Conservation (phyloP, 2,329 filamentous ascomycete species). For the Hysterium pulicare region DNA sequence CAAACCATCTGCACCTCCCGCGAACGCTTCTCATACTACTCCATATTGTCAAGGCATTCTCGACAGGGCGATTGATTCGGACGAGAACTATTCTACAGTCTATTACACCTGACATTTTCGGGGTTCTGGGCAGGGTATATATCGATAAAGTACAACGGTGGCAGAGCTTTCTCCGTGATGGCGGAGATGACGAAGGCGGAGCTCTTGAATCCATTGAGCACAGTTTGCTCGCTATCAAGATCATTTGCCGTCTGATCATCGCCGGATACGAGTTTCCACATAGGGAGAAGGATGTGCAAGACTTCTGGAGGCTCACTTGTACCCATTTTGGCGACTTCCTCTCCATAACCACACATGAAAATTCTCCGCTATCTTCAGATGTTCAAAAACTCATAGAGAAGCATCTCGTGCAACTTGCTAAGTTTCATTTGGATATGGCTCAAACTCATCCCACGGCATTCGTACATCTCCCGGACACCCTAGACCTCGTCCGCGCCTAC, state of each 20-base stretch:
- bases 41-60: slow-evolving; percentile 85
- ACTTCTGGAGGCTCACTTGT: slow-evolving; percentile 78
- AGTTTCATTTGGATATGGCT: slow-evolving; percentile 86
- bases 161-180: slow-evolving; percentile 59
- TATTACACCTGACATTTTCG: slow-evolving; percentile 79
- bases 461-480: slow-evolving; percentile 72
- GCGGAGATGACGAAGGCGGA: slow-evolving; percentile 56
- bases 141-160: slow-evolving; percentile 68
- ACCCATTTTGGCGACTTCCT: slow-evolving; percentile 74
- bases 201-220: slow-evolving; percentile 67
- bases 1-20: slow-evolving; percentile 63
- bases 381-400: slow-evolving; percentile 69
- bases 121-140: slow-evolving; percentile 75
- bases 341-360: slow-evolving; percentile 56
- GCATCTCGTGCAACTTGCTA: slow-evolving; percentile 85
- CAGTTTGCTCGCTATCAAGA: slow-evolving; percentile 75
- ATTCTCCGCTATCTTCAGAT: slow-evolving; percentile 47
- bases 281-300: slow-evolving; percentile 68
- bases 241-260: slow-evolving; percentile 73
- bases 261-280: slow-evolving; percentile 82
- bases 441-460: slow-evolving; percentile 78
- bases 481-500: slow-evolving; percentile 75
- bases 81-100: slow-evolving; percentile 75
- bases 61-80: slow-evolving; percentile 71
- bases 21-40: slow-evolving; percentile 74